Evolutionary conservation across 768 basidiomycete genomes (phyloP).

Genomic region (Mycena venus): DNA sequence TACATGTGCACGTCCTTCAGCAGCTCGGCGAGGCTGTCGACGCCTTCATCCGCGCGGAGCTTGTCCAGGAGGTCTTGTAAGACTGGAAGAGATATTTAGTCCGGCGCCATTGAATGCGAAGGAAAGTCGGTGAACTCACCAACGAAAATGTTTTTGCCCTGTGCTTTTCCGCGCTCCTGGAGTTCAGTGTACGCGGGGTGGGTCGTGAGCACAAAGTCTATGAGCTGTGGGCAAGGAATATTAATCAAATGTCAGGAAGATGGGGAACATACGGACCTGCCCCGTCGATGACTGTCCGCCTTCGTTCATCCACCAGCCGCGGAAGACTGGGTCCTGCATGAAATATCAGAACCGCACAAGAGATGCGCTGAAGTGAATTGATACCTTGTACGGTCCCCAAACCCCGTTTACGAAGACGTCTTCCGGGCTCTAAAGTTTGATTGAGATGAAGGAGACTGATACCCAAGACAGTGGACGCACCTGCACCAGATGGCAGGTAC

Average conservation of each 20-base stretch:
- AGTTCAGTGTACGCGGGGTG: conserved; percentile 88
- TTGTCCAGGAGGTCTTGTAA: conserved; percentile 81
- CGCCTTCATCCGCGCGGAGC: conserved; percentile 67
- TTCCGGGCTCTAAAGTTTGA: conserved; percentile 71
- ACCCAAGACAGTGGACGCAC: conserved; percentile 49
- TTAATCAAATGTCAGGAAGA: not conserved
- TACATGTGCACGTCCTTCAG: conserved; percentile 95
- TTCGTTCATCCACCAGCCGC: conserved; percentile 99
- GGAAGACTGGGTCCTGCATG: conserved; percentile 85
- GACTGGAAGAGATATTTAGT: conserved; percentile 55
- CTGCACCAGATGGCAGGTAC: conserved; percentile 95
- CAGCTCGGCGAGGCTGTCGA: conserved; percentile 81
- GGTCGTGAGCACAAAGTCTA: conserved; percentile 94
- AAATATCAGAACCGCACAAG: not conserved
- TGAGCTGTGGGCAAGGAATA: conserved; percentile 66
- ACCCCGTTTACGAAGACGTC: conserved; percentile 92
- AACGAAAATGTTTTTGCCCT: conserved; percentile 69
- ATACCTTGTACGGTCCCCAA: conserved; percentile 90
- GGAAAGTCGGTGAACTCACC: conserved; percentile 49
- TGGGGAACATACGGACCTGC: conserved; percentile 63
- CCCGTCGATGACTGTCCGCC: conserved; percentile 99
- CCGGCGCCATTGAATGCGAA: too few species aligned
- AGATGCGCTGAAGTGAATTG: not conserved
- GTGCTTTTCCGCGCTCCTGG: conserved; percentile 70
- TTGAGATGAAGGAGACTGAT: not conserved